Base-by-base conservation (phyloP, 805 yeast species). In the Tetrapisispora namnaoensis region DNA sequence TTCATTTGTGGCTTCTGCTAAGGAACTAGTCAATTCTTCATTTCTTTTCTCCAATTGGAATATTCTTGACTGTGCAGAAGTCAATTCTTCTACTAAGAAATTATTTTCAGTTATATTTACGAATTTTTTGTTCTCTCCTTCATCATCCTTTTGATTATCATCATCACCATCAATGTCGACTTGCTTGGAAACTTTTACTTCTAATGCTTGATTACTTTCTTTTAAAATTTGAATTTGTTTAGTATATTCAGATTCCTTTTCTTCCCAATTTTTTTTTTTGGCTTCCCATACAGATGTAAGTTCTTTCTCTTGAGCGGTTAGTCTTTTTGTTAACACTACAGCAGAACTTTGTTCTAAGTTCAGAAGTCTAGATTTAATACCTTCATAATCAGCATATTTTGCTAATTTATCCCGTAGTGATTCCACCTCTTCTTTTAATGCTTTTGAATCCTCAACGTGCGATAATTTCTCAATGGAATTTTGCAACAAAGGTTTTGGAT, bases 401-500 rank as follows among this genome's bases (percentile, higher is more conserved):
- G 83, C 68, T 37, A 86, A 61, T 60, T 80, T 79, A 44, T 82
- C 83, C 51, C 78, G 77, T 48, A 83, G 64, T 14, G 59, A 59
- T 4, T 63, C 61, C 42, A 77, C 75, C 54, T 85, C 86, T 22
- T 70, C 67, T 50, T 74, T 73, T 44, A 85, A 65, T 10, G 66
- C 65, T 3, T 73, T 75, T 7, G 75, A 68, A 46, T 85, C 87
- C 20, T 75, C 70, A 1, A 75, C 70, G 18, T 77, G 75, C 3
- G 74, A 65, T 8, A 83, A 78, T 5, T 86, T 77, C 45, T 82
- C 86, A 27, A 85, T 61, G 1, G 90, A 78, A 37, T 80, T 75
- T 56, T 84, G 85, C 50, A 91, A 68, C 39, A 90, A 65, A 4
- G 95, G 95, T 52, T 76, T 78, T 1, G 98, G 98, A 68, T 91